Conservation (phyloP, 352 stramenopile genomes). For the Globisporangium rhizosaccharum region DNA sequence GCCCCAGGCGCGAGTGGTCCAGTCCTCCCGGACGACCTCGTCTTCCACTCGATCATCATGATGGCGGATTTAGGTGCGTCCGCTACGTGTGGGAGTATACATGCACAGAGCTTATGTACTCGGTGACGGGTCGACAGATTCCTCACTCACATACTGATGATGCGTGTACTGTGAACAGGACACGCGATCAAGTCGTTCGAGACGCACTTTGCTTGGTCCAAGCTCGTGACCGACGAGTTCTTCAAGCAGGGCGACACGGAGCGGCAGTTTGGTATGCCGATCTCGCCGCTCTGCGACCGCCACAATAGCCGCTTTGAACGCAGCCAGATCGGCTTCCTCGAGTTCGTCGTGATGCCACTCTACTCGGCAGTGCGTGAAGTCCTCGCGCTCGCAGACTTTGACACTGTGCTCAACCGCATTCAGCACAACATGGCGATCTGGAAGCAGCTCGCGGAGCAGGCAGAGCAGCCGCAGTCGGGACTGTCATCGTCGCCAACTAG, state of each 20-base stretch:
- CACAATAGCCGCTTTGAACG: slow-evolving; percentile 46
- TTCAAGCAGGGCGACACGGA: slow-evolving; percentile 63
- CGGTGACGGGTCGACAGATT: not conserved
- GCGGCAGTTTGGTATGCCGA: slow-evolving; percentile 38
- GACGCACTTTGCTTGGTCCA: slow-evolving; percentile 50
- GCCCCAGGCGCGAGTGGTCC: not conserved
- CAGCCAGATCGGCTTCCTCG: slow-evolving; percentile 67
- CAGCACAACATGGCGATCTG: slow-evolving; percentile 43
- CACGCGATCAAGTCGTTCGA: slow-evolving; percentile 64
- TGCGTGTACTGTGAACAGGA: slow-evolving; percentile 7
- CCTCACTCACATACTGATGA: not conserved
- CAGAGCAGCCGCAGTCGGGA: slow-evolving; percentile 1
- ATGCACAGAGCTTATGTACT: too few species aligned
- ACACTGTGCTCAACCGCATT: slow-evolving; percentile 40
- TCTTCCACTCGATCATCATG: slow-evolving; percentile 70
- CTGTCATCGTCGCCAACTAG: too few species aligned
- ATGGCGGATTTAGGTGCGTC: slow-evolving; percentile 53
- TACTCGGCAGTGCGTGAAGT: slow-evolving; percentile 47
- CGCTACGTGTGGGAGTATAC: too few species aligned
- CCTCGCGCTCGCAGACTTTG: slow-evolving; percentile 37
- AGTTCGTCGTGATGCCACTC: slow-evolving; percentile 68
- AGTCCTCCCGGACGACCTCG: slow-evolving; percentile 36
- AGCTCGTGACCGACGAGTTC: slow-evolving; percentile 63
- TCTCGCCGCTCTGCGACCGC: slow-evolving; percentile 67
- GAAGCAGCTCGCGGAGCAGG: slow-evolving; percentile 19